Conservation (phyloP, 2,329 filamentous ascomycete species). For the Orbilia blumenaviensis region DNA sequence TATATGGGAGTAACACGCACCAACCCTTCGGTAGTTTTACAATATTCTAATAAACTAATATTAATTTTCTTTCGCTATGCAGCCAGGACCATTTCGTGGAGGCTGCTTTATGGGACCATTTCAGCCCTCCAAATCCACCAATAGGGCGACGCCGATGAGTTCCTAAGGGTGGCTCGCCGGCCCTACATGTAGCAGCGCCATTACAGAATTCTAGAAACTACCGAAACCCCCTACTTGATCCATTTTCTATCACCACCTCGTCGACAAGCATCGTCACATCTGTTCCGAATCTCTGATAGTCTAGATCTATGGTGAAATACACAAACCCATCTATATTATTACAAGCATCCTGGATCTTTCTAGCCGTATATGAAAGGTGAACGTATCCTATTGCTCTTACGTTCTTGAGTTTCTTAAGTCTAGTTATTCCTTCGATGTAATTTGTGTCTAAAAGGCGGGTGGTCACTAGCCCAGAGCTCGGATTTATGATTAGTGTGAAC, state of each 20-base stretch:
- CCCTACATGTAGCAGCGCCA: too few species aligned
- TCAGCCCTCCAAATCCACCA: too few species aligned
- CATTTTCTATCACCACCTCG: slow-evolving; percentile 14
- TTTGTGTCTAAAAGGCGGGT: background rate
- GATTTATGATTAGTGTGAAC: slow-evolving; percentile 28
- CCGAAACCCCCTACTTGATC: background rate
- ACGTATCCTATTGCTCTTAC: slow-evolving; percentile 23
- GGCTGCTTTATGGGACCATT: too few species aligned
- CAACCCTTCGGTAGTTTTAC: background rate
- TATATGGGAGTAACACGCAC: background rate
- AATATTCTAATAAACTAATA: too few species aligned
- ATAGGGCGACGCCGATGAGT: too few species aligned
- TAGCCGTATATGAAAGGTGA: slow-evolving; percentile 9
- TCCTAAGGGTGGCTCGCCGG: too few species aligned
- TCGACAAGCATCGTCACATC: slow-evolving; percentile 1
- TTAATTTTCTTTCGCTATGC: too few species aligned
- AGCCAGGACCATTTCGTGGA: too few species aligned
- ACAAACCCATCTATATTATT: slow-evolving; percentile 20
- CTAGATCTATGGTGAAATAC: slow-evolving; percentile 24
- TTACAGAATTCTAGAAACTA: too few species aligned
- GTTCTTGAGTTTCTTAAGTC: slow-evolving; percentile 2
- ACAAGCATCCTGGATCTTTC: slow-evolving; percentile 1
- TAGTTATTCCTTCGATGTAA: background rate
- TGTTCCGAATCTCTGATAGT: slow-evolving; percentile 27
- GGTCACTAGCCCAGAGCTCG: slow-evolving; percentile 1